Evolutionary conservation across 2,329 filamentous ascomycete species (phyloP).

Genomic region (Microcera coccophila): DNA sequence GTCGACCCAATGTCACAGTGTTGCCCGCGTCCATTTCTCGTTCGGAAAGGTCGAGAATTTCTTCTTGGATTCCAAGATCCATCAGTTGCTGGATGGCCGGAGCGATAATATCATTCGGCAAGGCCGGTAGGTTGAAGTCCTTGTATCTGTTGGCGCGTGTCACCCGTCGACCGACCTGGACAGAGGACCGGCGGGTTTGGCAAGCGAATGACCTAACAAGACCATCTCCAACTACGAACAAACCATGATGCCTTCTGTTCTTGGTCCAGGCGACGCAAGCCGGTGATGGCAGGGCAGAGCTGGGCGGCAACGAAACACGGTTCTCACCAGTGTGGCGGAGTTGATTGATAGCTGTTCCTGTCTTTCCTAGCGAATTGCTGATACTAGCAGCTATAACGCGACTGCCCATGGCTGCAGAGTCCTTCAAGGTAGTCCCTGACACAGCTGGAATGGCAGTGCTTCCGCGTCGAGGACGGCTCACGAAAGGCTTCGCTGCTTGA

Average conservation of each 20-base stretch:
- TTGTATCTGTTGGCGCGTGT: conserved; percentile 56
- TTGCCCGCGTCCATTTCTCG: conserved; percentile 52
- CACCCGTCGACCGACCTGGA: conserved; percentile 49
- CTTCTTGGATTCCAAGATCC: conserved; percentile 48
- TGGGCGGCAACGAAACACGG: conserved; percentile 63
- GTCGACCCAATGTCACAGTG: conserved; percentile 48
- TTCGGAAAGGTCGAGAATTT: conserved; percentile 52
- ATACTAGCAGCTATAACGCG: conserved; percentile 70
- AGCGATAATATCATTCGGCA: conserved; percentile 58
- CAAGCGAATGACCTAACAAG: conserved; percentile 62
- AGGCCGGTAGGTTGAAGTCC: conserved; percentile 62
- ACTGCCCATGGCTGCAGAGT: conserved; percentile 64
- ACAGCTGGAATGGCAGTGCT: conserved; percentile 35
- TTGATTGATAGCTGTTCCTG: conserved; percentile 65
- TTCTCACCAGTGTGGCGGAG: conserved; percentile 73
- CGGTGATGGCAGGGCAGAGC: conserved; percentile 49
- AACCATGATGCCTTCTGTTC: conserved; percentile 56
- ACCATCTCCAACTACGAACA: conserved; percentile 64
- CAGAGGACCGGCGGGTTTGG: conserved; percentile 52
- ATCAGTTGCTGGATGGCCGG: conserved; percentile 54
- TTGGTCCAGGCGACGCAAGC: conserved; percentile 64
- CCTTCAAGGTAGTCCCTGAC: conserved; percentile 46
- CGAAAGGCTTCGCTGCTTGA: conserved; percentile 60
- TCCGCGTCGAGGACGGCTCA: conserved; percentile 52
- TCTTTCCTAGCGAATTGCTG: conserved; percentile 69